Evolutionary conservation across 768 basidiomycete species (phyloP), one percentile per base, ranked within the genome.

Genomic region (Daedalea quercina): DNA sequence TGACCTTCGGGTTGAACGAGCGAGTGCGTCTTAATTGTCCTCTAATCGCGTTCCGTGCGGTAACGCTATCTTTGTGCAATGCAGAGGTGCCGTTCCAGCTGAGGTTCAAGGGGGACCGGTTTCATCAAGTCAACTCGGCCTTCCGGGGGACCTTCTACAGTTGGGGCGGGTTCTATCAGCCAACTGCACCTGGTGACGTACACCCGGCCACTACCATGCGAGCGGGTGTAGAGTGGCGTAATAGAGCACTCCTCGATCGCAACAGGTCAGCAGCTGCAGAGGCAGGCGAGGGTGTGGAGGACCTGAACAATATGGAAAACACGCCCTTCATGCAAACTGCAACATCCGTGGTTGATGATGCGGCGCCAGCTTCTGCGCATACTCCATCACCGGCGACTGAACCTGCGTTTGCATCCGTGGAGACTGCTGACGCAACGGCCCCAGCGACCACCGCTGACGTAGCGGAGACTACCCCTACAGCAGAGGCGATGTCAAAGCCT

Each of bases 111-210:
- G 35, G 23, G 24, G 9, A 9, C 12, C 35, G 17, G 3, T 9
- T 15, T 1, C 12, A 15, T 47, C n/a, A n/a, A n/a, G 3, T 17
- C 47, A 23, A 24, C 23, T 4, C 13, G 17, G 2, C 28, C 7
- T 52, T 57, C 20, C 49, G 48, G 19, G n/a, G 46, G 25, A 51
- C 43, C 3, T 62, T 62, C 51, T 44, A 47, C 31, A 20, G 35
- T 3, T 62, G 61, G 61, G 61, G 56, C 17, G 61, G 61, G 0
- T 62, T 62, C 51, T 55, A 56, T 35, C 17, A 35, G 44, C 51
- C 53, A 12, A 9, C 6, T n/a, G 60, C 53, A 9, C 25, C 23
- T n/a, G 33, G 20, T 8, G 22, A 24, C 3, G 33, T 46, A 13
- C 34, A 31, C 47, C 41, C 26, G 6, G 45, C 45, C 17, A 7